phyloP scores from a whole-genome alignment of 108 stramenopile species.

The Stephanodiscus triporus region DNA sequence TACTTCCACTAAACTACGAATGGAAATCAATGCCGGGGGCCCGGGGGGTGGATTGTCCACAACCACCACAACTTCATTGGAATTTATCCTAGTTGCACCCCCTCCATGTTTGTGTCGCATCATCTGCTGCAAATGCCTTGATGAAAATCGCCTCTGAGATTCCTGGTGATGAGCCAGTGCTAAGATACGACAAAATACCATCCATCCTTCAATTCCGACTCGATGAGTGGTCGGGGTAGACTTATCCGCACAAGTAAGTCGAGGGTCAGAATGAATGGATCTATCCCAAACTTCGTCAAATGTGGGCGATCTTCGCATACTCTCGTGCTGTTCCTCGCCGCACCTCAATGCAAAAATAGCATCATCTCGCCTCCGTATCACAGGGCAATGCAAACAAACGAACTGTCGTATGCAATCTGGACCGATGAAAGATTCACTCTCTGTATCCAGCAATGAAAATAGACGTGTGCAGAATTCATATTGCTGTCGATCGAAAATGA shows the following conservation, averaged over 20 bases:
- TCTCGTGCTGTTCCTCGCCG: constrained; percentile 9
- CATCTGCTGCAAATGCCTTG: constrained; percentile 85
- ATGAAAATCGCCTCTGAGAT: constrained; percentile 80
- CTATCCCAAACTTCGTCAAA: constrained; percentile 85
- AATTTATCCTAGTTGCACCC: constrained; percentile 43
- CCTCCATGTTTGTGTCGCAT: constrained; percentile 78
- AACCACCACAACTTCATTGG: constrained; percentile 72
- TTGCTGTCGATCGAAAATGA: constrained; percentile 64
- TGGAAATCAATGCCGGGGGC: constrained; percentile 57
- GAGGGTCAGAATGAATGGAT: constrained; percentile 56
- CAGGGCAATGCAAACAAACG: constrained; percentile 76
- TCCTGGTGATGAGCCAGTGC: constrained; percentile 84
- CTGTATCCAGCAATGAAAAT: constrained; percentile 82
- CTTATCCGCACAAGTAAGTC: constrained; percentile 8
- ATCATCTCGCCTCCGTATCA: constrained; percentile 80
- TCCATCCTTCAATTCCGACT: constrained; percentile 84
- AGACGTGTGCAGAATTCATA: constrained; percentile 72
- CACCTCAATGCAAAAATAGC: constrained; percentile 44
- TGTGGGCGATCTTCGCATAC: constrained; percentile 52
- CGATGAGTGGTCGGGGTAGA: constrained; percentile 9
- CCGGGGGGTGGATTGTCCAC: constrained; percentile 82
- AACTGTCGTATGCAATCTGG: constrained; percentile 74
- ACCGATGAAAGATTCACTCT: constrained; percentile 64
- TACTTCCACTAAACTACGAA: constrained; percentile 33
- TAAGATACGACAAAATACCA: constrained; percentile 87